Conservation (phyloP, 805 yeast species). For the Starmera quercuum region DNA sequence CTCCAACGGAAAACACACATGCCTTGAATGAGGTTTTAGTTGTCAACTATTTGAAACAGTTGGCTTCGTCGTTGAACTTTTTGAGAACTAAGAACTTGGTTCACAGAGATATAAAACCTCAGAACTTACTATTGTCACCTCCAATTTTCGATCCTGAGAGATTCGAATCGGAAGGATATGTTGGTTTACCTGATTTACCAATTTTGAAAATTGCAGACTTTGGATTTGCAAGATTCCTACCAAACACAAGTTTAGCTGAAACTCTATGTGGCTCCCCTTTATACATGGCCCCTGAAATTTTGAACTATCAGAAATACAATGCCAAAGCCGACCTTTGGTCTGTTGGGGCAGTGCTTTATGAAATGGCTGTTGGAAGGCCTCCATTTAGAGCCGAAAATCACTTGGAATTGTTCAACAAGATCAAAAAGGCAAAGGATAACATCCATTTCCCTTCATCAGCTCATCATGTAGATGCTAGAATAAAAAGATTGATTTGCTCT, state of each 20-base stretch:
- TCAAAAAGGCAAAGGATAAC: constrained; percentile 72
- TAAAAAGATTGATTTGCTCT: constrained; percentile 65
- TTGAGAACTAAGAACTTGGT: constrained; percentile 78
- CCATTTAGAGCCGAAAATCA: constrained; percentile 94
- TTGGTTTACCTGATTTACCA: constrained; percentile 86
- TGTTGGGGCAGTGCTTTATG: constrained; percentile 92
- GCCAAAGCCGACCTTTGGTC: constrained; percentile 99
- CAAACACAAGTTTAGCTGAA: constrained; percentile 91
- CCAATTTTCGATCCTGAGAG: constrained; percentile 64
- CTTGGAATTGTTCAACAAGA: constrained; percentile 78
- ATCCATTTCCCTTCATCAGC: constrained; percentile 69
- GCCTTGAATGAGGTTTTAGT: constrained; percentile 79
- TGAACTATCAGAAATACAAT: constrained; percentile 89
- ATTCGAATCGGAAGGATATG: constrained; percentile 42
- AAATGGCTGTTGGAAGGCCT: constrained; percentile 94
- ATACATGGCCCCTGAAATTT: constrained; percentile 97
- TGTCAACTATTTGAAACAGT: constrained; percentile 78
- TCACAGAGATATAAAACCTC: constrained; percentile 95
- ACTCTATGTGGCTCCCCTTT: constrained; percentile 96
- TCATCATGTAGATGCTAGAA: constrained; percentile 45
- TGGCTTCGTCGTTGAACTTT: constrained; percentile 77
- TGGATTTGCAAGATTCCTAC: constrained; percentile 93
- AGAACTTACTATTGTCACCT: constrained; percentile 73
- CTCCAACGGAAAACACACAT: constrained; percentile 59
- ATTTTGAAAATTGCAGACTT: constrained; percentile 92